A percentile compares a stretch with the other conserved stretches of the same genome.
These are phyloP conservation scores for Hypomyces perniciosus DNA, from an alignment of 2,329 filamentous ascomycete genomes.

Conservation along the genomic window DNA sequence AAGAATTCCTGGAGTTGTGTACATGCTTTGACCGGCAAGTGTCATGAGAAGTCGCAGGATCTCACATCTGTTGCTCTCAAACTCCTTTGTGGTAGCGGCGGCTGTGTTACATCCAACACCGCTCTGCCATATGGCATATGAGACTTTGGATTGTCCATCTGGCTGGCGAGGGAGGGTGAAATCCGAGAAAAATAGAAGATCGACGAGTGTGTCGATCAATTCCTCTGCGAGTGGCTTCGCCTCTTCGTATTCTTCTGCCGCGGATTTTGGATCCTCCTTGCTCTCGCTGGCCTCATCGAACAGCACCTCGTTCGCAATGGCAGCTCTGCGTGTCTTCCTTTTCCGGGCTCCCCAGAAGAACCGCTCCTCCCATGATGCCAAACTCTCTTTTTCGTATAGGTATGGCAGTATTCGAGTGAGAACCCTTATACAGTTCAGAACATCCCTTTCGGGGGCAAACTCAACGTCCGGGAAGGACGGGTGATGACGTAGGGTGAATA, in stretches of 20 bases:
- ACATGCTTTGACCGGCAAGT: slow-evolving; percentile 86
- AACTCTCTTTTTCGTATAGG: slow-evolving; percentile 79
- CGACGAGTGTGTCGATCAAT: slow-evolving; percentile 81
- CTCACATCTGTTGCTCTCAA: slow-evolving; percentile 89
- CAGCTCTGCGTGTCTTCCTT: slow-evolving; percentile 62
- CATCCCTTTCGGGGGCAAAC: slow-evolving; percentile 76
- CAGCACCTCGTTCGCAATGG: slow-evolving; percentile 67
- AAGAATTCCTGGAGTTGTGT: slow-evolving; percentile 72
- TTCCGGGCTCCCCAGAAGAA: slow-evolving; percentile 84
- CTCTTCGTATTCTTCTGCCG: slow-evolving; percentile 65
- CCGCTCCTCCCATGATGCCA: slow-evolving; percentile 79
- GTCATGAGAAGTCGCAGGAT: slow-evolving; percentile 81
- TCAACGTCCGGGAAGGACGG: slow-evolving; percentile 85
- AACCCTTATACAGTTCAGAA: slow-evolving; percentile 91
- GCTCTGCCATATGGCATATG: slow-evolving; percentile 95
- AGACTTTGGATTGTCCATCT: slow-evolving; percentile 70
- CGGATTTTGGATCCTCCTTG: slow-evolving; percentile 40
- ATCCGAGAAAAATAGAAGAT: slow-evolving; percentile 85
- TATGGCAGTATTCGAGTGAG: slow-evolving; percentile 86
- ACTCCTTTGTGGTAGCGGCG: slow-evolving; percentile 81
- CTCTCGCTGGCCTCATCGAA: slow-evolving; percentile 69
- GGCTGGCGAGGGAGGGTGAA: slow-evolving; percentile 75
- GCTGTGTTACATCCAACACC: slow-evolving; percentile 92
- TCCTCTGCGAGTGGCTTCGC: slow-evolving; percentile 86
- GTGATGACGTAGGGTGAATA: slow-evolving; percentile 78